Conservation (phyloP, 306 rosid genomes). For the Canavalia gladiata region DNA sequence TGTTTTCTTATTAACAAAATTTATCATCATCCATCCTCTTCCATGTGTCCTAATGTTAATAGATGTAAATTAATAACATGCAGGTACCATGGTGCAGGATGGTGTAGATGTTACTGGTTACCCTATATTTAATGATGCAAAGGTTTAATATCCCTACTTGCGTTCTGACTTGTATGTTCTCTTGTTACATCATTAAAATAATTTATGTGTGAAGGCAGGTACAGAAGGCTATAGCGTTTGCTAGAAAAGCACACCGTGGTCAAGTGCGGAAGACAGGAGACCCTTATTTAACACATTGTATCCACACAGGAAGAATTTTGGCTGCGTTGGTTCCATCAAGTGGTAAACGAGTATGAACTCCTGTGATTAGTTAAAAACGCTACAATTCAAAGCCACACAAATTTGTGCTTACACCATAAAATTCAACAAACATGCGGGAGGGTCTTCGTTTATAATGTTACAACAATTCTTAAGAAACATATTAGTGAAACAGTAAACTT, state of each 20-base stretch:
- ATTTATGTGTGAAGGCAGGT: conserved; percentile 92
- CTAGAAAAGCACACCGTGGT: conserved; percentile 90
- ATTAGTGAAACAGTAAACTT: conserved; percentile 5
- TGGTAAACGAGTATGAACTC: conserved; percentile 77
- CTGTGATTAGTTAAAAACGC: conserved; percentile 39
- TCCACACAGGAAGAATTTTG: conserved; percentile 91
- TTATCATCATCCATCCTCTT: background rate
- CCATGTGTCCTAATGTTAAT: conserved; percentile 6
- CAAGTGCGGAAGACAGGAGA: conserved; percentile 93
- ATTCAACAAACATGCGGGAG: background rate
- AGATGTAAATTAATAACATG: conserved; percentile 34
- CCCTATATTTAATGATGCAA: conserved; percentile 76
- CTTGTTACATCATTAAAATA: conserved; percentile 58
- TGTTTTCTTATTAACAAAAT: background rate
- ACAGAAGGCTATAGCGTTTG: conserved; percentile 91
- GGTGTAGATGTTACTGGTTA: conserved; percentile 95
- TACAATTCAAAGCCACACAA: background rate
- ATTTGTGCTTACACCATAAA: conserved; percentile 21
- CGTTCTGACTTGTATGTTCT: conserved; percentile 37
- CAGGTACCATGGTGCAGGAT: conserved; percentile 82
- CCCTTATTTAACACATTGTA: conserved; percentile 90
- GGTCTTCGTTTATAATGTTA: background rate
- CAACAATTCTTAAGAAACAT: conserved; percentile 14
- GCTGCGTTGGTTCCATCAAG: conserved; percentile 92
- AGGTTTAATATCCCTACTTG: conserved; percentile 68